Conservation (phyloP, 2,329 filamentous ascomycete species). For the Nectriaceae sp. region DNA sequence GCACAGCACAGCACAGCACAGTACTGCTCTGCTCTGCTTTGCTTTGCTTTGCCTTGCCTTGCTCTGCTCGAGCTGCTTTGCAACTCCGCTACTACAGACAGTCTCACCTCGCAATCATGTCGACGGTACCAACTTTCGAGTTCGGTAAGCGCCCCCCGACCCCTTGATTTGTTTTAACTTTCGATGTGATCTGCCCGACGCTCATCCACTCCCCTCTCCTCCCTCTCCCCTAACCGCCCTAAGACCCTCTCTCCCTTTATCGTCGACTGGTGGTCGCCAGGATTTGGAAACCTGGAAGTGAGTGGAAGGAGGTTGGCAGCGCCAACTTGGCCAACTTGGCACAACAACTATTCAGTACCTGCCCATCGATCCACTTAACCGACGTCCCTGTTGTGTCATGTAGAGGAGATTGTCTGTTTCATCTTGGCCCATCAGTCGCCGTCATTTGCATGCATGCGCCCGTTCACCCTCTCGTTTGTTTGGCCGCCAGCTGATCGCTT, state of each 20-base stretch:
- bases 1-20: constrained; percentile 10
- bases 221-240: background rate
- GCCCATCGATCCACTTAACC: constrained; percentile 29
- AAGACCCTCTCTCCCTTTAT: background rate
- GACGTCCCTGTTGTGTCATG: constrained; percentile 32
- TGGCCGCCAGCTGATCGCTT: constrained; percentile 26
- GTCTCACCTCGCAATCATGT: constrained; percentile 24
- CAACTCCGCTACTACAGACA: constrained; percentile 1
- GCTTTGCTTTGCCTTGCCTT: constrained; percentile 14
- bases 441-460: constrained; percentile 33
- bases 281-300: constrained; percentile 21
- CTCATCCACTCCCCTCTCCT: constrained; percentile 10
- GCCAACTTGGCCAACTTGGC: constrained; percentile 25
- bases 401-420: constrained; percentile 35
- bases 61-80: constrained; percentile 20
- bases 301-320: constrained; percentile 16
- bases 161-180: constrained; percentile 29
- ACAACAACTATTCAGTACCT: constrained; percentile 22
- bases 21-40: constrained; percentile 17
- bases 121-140: constrained; percentile 27
- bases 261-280: constrained; percentile 13
- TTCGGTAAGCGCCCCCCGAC: constrained; percentile 28
- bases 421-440: constrained; percentile 30
- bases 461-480: constrained; percentile 20
- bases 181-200: constrained; percentile 31